Base-by-base conservation (phyloP, 208 protist genomes). In the Endotrypanum monterogeii region DNA sequence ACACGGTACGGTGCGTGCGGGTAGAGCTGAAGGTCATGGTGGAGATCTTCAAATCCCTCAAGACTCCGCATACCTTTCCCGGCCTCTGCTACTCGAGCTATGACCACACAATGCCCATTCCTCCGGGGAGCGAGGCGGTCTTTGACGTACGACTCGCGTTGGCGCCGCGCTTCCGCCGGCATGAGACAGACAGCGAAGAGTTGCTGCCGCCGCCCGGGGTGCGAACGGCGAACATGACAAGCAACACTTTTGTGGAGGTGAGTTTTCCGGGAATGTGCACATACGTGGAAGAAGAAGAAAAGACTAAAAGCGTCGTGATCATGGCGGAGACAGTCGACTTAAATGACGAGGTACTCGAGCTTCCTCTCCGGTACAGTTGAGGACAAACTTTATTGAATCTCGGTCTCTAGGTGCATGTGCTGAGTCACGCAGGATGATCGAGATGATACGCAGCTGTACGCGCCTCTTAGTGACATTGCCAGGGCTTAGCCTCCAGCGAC, bases 11-110 rank as follows among this genome's bases (percentile, higher is more conserved):
- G 41, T 51, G 76, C 51, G 84, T 89, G 39, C 80, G 83, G 18
- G 84, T 91, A 3, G 87, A 91, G 65, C 79, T 91, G 58, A 76
- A 80, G 55, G 87, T 82, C 63, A 82, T 58, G 46, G 74, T 91
- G 32, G 74, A 86, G 58, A 68, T 91, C 39, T 91, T 91, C 79
- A 91, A 89, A 68, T 75, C 87, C 14, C 83, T 91, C n/a, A 83
- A 83, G 71, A 73, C 75, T 28, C 81, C 87, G n/a, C 73, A 73
- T 48, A 78, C 78, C 48, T 81, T 81, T 55, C 76, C 76, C 18
- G 76, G 76, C 3, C n/a, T 81, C 44, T 82, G 83, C 20, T 82
- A 89, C 69, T 78, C 84, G 16, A 77, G 82, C 37, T 88, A 79
- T 62, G 83, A 91, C 56, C 89, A 91, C 84, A 86, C 71, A 1